Evolutionary conservation across 495 filamentous ascomycete genomes (phyloP).

Genomic region (Choiromyces venosus): DNA sequence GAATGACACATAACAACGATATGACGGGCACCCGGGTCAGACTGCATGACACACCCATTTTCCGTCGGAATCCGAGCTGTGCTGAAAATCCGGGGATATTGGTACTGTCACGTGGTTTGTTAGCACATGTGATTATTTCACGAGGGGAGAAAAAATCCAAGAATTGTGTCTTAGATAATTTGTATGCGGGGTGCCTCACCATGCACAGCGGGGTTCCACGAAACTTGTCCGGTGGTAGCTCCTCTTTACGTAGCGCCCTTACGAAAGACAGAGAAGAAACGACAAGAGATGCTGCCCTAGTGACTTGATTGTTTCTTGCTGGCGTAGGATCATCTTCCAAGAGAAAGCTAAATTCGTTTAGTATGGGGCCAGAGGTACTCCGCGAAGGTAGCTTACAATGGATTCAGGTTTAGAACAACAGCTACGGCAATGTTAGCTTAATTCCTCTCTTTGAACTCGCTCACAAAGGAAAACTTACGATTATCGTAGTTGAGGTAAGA

Average conservation of each 20-base stretch:
- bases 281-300: conserved; percentile 83
- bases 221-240: conserved; percentile 83
- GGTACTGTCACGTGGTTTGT: conserved; percentile 51
- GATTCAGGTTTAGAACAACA: conserved; percentile 94
- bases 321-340: conserved; percentile 97
- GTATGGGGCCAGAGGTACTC: background rate
- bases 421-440: conserved; percentile 46
- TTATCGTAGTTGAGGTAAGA: conserved; percentile 98
- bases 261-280: conserved; percentile 89
- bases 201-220: conserved; percentile 81
- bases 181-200: conserved; percentile 40
- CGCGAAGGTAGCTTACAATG: conserved; percentile 51
- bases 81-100: conserved; percentile 92
- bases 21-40: conserved; percentile 82
- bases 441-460: background rate
- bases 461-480: conserved; percentile 47
- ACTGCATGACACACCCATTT: conserved; percentile 91
- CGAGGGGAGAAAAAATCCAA: background rate
- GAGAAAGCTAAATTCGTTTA: conserved; percentile 55
- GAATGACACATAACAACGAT: conserved; percentile 91
- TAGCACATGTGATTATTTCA: conserved; percentile 10
- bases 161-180: background rate
- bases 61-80: conserved; percentile 93
- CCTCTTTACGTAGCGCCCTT: conserved; percentile 84
- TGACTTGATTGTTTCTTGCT: conserved; percentile 91